Conservation (phyloP, 1,284 basidiomycete genomes). For the Fomitopsis pinicola region DNA sequence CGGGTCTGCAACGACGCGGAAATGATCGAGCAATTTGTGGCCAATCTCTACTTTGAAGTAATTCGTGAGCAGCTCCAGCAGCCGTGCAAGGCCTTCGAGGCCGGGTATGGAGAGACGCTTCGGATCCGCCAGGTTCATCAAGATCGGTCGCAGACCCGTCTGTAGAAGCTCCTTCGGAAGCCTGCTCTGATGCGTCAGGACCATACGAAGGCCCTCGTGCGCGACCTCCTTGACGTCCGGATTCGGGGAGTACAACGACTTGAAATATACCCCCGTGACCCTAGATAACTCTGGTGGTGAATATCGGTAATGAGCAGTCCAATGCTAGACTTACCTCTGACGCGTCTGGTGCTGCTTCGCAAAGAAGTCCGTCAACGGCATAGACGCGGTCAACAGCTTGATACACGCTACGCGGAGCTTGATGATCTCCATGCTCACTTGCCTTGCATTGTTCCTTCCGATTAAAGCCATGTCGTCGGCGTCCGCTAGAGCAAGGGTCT, state of each 20-base stretch:
- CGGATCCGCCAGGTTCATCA: conserved; percentile 98
- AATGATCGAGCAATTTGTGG: conserved; percentile 95
- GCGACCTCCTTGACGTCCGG: conserved; percentile 95
- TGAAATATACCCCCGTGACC: conserved; percentile 97
- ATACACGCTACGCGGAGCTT: conserved; percentile 96
- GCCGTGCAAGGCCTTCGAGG: conserved; percentile 91
- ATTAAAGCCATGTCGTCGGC: conserved; percentile 88
- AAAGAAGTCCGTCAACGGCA: conserved; percentile 93
- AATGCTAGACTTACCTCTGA: conserved; percentile 57
- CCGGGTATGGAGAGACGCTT: conserved; percentile 94
- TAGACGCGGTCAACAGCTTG: conserved; percentile 88
- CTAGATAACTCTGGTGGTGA: conserved; percentile 34
- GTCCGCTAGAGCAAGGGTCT: conserved; percentile 93
- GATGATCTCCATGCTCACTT: conserved; percentile 81
- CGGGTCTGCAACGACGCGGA: conserved; percentile 83
- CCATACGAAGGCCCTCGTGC: conserved; percentile 89
- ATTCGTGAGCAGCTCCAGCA: conserved; percentile 93
- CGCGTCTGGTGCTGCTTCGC: conserved; percentile 78
- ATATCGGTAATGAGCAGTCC: neutral
- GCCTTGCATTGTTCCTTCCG: conserved; percentile 72
- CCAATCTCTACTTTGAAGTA: conserved; percentile 99
- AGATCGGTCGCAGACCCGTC: conserved; percentile 90
- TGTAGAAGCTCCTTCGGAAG: conserved; percentile 96
- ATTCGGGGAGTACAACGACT: conserved; percentile 94
- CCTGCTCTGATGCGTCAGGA: conserved; percentile 86